Conservation (phyloP, 169 alveolate species). For the Plasmodium malariae region DNA sequence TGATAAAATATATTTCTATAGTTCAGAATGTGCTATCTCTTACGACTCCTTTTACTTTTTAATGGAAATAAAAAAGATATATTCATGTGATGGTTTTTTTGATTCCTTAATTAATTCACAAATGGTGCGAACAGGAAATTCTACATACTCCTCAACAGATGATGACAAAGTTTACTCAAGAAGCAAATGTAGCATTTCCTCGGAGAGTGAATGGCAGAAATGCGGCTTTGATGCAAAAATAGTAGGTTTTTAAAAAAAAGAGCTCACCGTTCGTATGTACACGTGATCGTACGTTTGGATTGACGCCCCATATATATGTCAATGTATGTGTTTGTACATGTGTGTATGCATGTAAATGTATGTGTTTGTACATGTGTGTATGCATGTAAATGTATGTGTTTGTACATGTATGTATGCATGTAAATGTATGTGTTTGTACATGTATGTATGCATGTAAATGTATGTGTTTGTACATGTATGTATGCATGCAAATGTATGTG, state of each 20-base stretch:
- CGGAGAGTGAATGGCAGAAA: conserved; percentile 76
- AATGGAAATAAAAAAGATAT: conserved; percentile 73
- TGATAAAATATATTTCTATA: conserved; percentile 51
- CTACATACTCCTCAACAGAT: conserved; percentile 51
- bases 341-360: no score
- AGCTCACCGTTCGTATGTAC: neutral
- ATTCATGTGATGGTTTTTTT: conserved; percentile 66
- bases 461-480: neutral
- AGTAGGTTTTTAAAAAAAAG: conserved; percentile 1
- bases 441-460: neutral
- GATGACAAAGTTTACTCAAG: conserved; percentile 26
- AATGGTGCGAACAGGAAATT: conserved; percentile 18
- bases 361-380: no score
- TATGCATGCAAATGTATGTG: neutral
- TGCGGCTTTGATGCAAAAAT: conserved; percentile 76
- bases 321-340: no score
- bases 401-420: neutral
- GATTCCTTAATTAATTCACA: conserved; percentile 62
- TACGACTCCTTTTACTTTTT: conserved; percentile 69
- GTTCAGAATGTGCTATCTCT: conserved; percentile 57
- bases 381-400: neutral
- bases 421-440: neutral
- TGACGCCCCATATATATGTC: no score
- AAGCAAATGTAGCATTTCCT: conserved; percentile 9
- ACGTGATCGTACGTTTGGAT: no score